A percentile compares a stretch with the other conserved stretches of the same genome.
Conservation (phyloP, 805 yeast species). For the Candida parachauliodes region DNA sequence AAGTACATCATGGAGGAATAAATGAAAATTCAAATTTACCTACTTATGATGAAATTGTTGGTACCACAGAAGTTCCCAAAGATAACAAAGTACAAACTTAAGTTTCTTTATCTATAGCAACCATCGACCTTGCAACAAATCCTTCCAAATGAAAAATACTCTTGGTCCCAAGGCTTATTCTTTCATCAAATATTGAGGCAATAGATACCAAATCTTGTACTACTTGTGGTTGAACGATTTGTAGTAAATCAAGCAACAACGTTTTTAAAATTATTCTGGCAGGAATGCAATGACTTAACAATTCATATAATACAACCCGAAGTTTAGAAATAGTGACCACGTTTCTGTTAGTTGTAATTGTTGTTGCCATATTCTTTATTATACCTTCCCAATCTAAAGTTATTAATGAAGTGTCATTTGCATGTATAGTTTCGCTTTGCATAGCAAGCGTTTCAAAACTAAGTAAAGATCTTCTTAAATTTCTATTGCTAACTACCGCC, state of each 20-base stretch:
- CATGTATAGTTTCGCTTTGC: slow-evolving; percentile 52
- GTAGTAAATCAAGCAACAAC: slow-evolving; percentile 43
- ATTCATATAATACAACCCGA: slow-evolving; percentile 72
- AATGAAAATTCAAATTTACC: slow-evolving; percentile 17
- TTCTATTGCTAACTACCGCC: slow-evolving; percentile 52
- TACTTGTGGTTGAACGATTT: slow-evolving; percentile 14
- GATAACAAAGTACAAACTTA: slow-evolving; percentile 19
- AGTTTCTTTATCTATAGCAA: slow-evolving; percentile 49
- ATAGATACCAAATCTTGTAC: slow-evolving; percentile 51
- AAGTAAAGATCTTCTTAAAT: slow-evolving; percentile 72
- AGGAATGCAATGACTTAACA: slow-evolving; percentile 91
- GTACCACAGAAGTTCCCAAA: not conserved
- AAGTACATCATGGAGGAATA: not conserved
- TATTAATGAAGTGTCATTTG: slow-evolving; percentile 44
- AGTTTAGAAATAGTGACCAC: slow-evolving; percentile 60
- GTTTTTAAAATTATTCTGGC: slow-evolving; percentile 73
- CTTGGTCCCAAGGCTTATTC: slow-evolving; percentile 81
- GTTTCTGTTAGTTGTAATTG: slow-evolving; percentile 57
- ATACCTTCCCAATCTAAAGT: slow-evolving; percentile 91
- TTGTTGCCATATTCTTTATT: slow-evolving; percentile 58
- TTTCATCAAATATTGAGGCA: slow-evolving; percentile 74
- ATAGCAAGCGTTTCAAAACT: slow-evolving; percentile 78
- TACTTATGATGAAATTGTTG: slow-evolving; percentile 20
- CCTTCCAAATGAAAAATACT: slow-evolving; percentile 95
- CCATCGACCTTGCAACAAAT: slow-evolving; percentile 85